Evolutionary conservation across 805 yeast genomes (phyloP).

Genomic region (Saccharomycopsis sp.): DNA sequence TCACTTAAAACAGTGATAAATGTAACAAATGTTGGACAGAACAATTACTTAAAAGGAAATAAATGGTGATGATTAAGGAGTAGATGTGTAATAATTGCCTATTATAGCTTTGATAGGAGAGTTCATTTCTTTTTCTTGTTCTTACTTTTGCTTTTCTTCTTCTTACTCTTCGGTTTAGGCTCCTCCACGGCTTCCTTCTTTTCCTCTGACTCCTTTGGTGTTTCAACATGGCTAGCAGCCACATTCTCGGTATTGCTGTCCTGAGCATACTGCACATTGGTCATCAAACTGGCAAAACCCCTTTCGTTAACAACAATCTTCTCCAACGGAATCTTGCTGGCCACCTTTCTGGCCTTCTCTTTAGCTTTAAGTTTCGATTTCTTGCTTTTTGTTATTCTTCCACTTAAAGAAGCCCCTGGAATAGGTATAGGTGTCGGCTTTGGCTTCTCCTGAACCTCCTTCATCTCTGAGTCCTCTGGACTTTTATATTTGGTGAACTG

Average conservation of each 20-base stretch:
- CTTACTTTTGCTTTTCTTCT: slow-evolving; percentile 9
- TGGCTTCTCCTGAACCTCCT: not conserved
- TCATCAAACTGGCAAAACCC: slow-evolving; percentile 21
- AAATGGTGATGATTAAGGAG: too few relatives aligned
- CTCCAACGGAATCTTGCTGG: slow-evolving; percentile 1
- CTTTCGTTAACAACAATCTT: slow-evolving; percentile 16
- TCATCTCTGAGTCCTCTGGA: not conserved
- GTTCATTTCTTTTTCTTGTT: slow-evolving; percentile 13
- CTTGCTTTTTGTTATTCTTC: not conserved
- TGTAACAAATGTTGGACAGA: too few relatives aligned
- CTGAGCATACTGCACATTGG: slow-evolving; percentile 18
- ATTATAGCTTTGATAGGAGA: too few relatives aligned
- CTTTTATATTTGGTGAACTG: slow-evolving; percentile 27
- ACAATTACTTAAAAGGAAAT: too few relatives aligned
- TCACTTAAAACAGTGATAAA: too few relatives aligned
- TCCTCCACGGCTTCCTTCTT: slow-evolving; percentile 22
- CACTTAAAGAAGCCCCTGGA: not conserved
- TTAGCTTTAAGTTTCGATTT: not conserved
- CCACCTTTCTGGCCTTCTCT: not conserved
- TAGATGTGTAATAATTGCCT: too few relatives aligned
- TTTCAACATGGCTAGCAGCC: not conserved
- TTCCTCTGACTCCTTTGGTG: not conserved
- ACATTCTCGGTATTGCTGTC: not conserved
- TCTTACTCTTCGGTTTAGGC: slow-evolving; percentile 9
- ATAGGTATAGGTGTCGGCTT: not conserved